Percentiles rank a stretch among this genome's conserved stretches.
Conservation (phyloP, 306 rosid species). For the Comarum palustre region DNA sequence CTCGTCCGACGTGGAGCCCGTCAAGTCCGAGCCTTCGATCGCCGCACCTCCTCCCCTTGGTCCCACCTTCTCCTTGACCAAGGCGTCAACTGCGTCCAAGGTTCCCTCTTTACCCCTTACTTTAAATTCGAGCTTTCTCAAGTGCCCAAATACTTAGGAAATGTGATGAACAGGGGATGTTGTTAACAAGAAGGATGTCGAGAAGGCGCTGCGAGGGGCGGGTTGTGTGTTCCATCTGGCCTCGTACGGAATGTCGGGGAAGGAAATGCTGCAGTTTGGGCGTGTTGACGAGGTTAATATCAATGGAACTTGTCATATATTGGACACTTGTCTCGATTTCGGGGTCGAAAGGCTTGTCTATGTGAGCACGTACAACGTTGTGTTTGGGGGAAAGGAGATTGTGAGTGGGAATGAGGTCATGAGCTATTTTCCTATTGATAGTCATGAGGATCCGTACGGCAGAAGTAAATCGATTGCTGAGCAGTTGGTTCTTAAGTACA, state of each 20-base stretch:
- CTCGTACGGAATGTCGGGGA: conserved; percentile 84
- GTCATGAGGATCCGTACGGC: conserved; percentile 67
- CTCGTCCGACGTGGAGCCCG: conserved; percentile 71
- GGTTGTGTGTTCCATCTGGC: conserved; percentile 90
- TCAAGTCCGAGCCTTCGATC: conserved; percentile 73
- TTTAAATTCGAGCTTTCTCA: not conserved
- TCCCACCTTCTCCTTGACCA: conserved; percentile 42
- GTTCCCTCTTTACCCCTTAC: conserved; percentile 22
- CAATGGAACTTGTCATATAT: conserved; percentile 70
- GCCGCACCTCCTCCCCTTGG: conserved; percentile 57
- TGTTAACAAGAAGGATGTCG: conserved; percentile 59
- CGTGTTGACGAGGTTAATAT: conserved; percentile 78
- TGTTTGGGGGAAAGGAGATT: conserved; percentile 69
- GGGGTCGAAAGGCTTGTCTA: conserved; percentile 71
- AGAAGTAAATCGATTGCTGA: conserved; percentile 89
- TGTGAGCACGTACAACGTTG: conserved; percentile 82
- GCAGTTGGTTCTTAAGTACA: conserved; percentile 77
- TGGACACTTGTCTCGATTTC: conserved; percentile 69
- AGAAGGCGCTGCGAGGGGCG: conserved; percentile 58
- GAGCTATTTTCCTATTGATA: conserved; percentile 76
- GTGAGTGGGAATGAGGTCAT: conserved; percentile 68
- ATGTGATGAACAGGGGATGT: conserved; percentile 51
- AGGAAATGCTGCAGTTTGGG: conserved; percentile 81
- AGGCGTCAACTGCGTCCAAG: conserved; percentile 66
- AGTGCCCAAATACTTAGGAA: not conserved